These are phyloP conservation scores for Candida alai DNA, from an alignment of 805 yeast genomes.

Conservation along the genomic window DNA sequence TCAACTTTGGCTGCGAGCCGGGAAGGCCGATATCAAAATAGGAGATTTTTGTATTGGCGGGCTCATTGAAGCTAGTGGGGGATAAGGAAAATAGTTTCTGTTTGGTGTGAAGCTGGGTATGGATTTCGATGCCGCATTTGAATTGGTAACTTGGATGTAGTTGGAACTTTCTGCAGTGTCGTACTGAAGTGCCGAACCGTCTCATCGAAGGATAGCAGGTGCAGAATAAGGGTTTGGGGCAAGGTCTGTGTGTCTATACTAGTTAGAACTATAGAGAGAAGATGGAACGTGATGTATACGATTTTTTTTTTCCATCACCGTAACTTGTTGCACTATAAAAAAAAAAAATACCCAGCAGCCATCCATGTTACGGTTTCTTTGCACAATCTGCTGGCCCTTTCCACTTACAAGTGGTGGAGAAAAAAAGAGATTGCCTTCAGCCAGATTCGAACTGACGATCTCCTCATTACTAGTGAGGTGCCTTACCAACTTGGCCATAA, in stretches of 20 bases:
- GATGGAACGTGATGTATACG: no score
- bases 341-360: no score
- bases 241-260: no score
- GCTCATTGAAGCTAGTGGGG: conserved; percentile 35
- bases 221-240: no score
- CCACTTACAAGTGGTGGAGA: no score
- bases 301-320: no score
- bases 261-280: no score
- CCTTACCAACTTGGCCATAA: conserved; percentile 14
- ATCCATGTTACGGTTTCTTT: no score
- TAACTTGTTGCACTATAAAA: no score
- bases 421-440: conserved; percentile 8
- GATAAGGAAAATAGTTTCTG: conserved; percentile 75
- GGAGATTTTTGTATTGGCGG: conserved; percentile 69
- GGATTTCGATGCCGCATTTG: conserved; percentile 90
- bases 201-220: no score
- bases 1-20: conserved; percentile 84
- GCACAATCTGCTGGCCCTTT: no score
- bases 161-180: conserved; percentile 4
- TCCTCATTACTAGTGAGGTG: conserved; percentile 14
- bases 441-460: conserved; percentile 14
- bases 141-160: conserved; percentile 50
- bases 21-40: conserved; percentile 85
- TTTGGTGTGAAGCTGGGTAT: conserved; percentile 76
- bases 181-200: conserved; percentile 5